phyloP scores from a whole-genome alignment of 2,329 filamentous ascomycete genomes.

The Grosmannia serpens region DNA sequence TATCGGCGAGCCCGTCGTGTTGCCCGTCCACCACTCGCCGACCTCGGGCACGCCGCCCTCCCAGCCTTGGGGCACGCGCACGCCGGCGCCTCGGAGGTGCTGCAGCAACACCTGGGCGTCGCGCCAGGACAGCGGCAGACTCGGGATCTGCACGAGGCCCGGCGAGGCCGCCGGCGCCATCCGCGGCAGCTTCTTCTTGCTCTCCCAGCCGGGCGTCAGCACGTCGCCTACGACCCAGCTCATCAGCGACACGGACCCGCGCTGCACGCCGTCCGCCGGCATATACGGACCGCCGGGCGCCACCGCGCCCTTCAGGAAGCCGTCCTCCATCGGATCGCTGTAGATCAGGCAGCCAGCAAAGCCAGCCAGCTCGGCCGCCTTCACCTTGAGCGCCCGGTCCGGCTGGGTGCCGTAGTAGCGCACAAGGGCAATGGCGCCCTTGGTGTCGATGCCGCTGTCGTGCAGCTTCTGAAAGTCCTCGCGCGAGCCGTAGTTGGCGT shows the following conservation, averaged over 20 bases:
- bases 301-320: slow-evolving; percentile 59
- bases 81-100: slow-evolving; percentile 62
- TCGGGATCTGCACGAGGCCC: slow-evolving; percentile 74
- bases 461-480: slow-evolving; percentile 68
- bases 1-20: slow-evolving; percentile 54
- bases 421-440: slow-evolving; percentile 75
- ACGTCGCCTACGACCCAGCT: slow-evolving; percentile 82
- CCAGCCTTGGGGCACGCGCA: slow-evolving; percentile 60
- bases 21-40: slow-evolving; percentile 75
- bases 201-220: slow-evolving; percentile 80
- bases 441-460: slow-evolving; percentile 59
- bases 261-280: slow-evolving; percentile 71
- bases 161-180: slow-evolving; percentile 58
- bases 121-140: slow-evolving; percentile 78
- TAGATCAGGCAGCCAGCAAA: slow-evolving; percentile 85
- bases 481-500: slow-evolving; percentile 81
- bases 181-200: slow-evolving; percentile 50
- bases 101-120: slow-evolving; percentile 74
- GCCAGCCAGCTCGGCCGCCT: slow-evolving; percentile 76
- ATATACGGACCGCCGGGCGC: slow-evolving; percentile 71
- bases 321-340: slow-evolving; percentile 78
- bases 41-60: slow-evolving; percentile 64
- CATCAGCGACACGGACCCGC: slow-evolving; percentile 68
- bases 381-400: slow-evolving; percentile 72
- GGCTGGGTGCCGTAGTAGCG: slow-evolving; percentile 64